phyloP scores from a whole-genome alignment of 2,329 filamentous ascomycete genomes.

The Monosporascus cannonballus region DNA sequence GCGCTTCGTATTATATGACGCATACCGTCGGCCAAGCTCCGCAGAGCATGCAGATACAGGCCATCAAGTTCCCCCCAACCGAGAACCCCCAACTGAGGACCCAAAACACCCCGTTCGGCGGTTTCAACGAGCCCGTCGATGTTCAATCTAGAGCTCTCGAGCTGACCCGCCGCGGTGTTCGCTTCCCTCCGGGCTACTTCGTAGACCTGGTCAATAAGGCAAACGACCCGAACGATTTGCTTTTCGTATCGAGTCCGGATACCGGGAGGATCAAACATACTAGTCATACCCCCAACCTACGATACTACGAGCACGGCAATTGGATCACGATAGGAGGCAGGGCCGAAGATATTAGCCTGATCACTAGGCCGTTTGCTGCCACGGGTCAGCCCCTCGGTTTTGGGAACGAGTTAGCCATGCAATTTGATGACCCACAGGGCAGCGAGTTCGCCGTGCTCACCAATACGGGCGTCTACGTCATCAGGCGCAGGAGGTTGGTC shows the following conservation, averaged over 20 bases:
- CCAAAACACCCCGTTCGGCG: slow-evolving; percentile 20
- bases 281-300: slow-evolving; percentile 44
- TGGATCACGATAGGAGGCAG: slow-evolving; percentile 70
- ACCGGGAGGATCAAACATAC: slow-evolving; percentile 72
- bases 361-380: slow-evolving; percentile 67
- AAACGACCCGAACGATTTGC: slow-evolving; percentile 53
- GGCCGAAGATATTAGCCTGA: slow-evolving; percentile 72
- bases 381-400: slow-evolving; percentile 68
- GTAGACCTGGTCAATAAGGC: slow-evolving; percentile 71
- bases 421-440: slow-evolving; percentile 71
- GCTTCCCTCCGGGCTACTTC: slow-evolving; percentile 85
- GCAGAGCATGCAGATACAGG: slow-evolving; percentile 95
- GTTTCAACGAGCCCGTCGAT: slow-evolving; percentile 35
- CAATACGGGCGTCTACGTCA: slow-evolving; percentile 81
- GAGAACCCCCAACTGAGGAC: slow-evolving; percentile 27
- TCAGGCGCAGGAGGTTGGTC: slow-evolving; percentile 77
- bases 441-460: slow-evolving; percentile 88
- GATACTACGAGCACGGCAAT: slow-evolving; percentile 72
- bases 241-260: slow-evolving; percentile 86
- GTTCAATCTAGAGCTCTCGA: slow-evolving; percentile 43
- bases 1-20: slow-evolving; percentile 62
- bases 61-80: slow-evolving; percentile 85
- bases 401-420: slow-evolving; percentile 92
- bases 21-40: slow-evolving; percentile 60
- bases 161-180: slow-evolving; percentile 45